Evolutionary conservation across 768 basidiomycete species (phyloP), one percentile per base, ranked within the genome.

Genomic region (Fomitopsis pulvina): DNA sequence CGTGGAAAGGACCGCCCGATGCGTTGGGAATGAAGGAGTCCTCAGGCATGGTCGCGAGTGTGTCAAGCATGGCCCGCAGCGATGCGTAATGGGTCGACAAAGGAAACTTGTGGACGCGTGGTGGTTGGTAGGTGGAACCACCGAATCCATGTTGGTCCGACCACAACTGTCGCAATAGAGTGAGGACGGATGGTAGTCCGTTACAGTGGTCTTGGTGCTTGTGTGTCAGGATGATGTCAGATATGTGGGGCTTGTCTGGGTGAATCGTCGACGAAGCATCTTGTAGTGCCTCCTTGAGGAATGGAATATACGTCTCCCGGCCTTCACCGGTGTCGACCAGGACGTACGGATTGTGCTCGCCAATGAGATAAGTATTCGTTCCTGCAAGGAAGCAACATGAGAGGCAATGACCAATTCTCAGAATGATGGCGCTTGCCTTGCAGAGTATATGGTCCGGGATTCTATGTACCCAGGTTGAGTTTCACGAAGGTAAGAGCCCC

Each of bases 191-290:
- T 0, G 78, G 77, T 2, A 96, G 70, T 4, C 93, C 95, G 6
- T 78, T 78, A 54, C 84, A 73, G 56, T 98, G 95, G 67, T 98
- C 95, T 26, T 71, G 69, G 63, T 98, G 95, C 76, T 84, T 84
- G 65, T 98, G 95, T 0, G 92, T 91, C 48, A 98, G 72, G 59
- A 98, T 72, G 66, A 98, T 89, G 62, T 97, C 92, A 10, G 89
- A 90, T 43, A 97, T 68, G 43, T 83, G 76, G 7, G 80, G 79
- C 40, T 72, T 68, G 21, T 58, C 48, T 5, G 70, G 62, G 45
- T 77, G 64, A 32, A 60, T 52, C 9, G 68, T 59, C 48, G 58
- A 57, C 24, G 66, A 59, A 22, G 61, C 60, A 4, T 72, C 70
- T 39, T 66, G 63, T n/a, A 92, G 70, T 21, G 83, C 81, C 12